Percentiles rank a stretch among this genome's conserved stretches.
Conservation (phyloP, 2,329 filamentous ascomycete genomes). For the Thielaviopsis punctulata region DNA sequence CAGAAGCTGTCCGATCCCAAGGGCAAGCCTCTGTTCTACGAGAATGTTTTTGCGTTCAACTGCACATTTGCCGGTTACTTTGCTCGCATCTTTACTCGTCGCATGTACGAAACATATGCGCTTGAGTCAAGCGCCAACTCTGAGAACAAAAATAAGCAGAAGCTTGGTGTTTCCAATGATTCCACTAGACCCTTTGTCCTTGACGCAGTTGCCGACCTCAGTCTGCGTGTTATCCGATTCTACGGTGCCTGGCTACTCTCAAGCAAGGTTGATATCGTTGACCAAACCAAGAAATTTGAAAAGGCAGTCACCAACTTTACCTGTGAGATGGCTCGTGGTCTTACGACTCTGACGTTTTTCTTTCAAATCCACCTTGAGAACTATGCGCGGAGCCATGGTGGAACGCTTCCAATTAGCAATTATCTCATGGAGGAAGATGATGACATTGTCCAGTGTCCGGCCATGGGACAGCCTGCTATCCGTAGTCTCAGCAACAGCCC, state of each 20-base stretch:
- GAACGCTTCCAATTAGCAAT: constrained; percentile 5
- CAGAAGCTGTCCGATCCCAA: constrained; percentile 30
- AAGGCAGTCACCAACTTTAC: constrained; percentile 3
- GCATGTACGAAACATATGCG: constrained; percentile 5
- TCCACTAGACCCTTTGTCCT: not conserved
- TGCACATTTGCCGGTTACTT: constrained; percentile 9
- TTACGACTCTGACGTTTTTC: constrained; percentile 9
- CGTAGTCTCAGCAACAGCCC: constrained; percentile 1
- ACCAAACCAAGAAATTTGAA: not conserved
- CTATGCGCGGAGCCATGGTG: not conserved
- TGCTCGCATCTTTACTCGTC: constrained; percentile 4
- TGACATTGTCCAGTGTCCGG: constrained; percentile 7
- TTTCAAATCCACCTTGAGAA: constrained; percentile 8
- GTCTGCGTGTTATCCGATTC: constrained; percentile 11
- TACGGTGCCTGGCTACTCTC: constrained; percentile 13
- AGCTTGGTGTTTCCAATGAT: constrained; percentile 24
- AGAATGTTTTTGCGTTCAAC: constrained; percentile 6
- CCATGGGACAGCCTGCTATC: constrained; percentile 8
- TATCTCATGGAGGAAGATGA: constrained; percentile 12
- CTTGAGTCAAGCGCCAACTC: constrained; percentile 1
- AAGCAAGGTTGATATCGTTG: constrained; percentile 5
- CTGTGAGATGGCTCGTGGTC: constrained; percentile 11
- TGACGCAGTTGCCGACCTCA: constrained; percentile 5
- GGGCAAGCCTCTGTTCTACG: constrained; percentile 6
- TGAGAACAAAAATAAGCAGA: not conserved